Evolutionary conservation across 495 filamentous ascomycete species (phyloP).

Genomic region (Penicillium taxi): DNA sequence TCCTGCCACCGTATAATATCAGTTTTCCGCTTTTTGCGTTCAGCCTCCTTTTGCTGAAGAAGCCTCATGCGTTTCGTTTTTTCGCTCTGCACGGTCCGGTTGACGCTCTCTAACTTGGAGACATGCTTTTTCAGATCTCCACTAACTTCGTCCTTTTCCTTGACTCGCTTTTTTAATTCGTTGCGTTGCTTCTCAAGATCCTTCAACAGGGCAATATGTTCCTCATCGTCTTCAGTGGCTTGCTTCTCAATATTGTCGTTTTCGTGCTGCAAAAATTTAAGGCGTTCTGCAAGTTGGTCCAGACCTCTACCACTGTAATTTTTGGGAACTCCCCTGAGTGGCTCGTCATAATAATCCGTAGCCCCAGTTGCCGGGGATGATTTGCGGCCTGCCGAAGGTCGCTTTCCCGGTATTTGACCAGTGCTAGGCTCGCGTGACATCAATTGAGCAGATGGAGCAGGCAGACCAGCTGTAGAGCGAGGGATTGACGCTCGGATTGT

Average conservation of each 20-base stretch:
- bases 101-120: conserved; percentile 68
- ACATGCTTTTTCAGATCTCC: conserved; percentile 47
- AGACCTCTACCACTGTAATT: conserved; percentile 38
- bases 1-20: conserved; percentile 53
- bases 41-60: conserved; percentile 54
- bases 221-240: conserved; percentile 57
- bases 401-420: conserved; percentile 49
- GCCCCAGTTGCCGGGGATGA: conserved; percentile 64
- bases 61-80: conserved; percentile 67
- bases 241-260: conserved; percentile 65
- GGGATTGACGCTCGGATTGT: conserved; percentile 38
- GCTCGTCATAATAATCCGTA: conserved; percentile 39
- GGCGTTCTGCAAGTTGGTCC: conserved; percentile 55
- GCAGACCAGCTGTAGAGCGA: conserved; percentile 45
- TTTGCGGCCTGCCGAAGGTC: conserved; percentile 63
- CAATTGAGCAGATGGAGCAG: conserved; percentile 43
- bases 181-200: conserved; percentile 60
- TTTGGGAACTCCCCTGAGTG: conserved; percentile 23
- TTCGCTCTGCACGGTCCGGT: conserved; percentile 73
- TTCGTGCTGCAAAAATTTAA: conserved; percentile 65
- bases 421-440: conserved; percentile 58
- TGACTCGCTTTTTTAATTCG: conserved; percentile 58
- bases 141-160: conserved; percentile 18
- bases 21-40: conserved; percentile 52
- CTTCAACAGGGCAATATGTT: conserved; percentile 55